Conservation (phyloP, 495 filamentous ascomycete genomes). For the Parachaetomium inaequale region DNA sequence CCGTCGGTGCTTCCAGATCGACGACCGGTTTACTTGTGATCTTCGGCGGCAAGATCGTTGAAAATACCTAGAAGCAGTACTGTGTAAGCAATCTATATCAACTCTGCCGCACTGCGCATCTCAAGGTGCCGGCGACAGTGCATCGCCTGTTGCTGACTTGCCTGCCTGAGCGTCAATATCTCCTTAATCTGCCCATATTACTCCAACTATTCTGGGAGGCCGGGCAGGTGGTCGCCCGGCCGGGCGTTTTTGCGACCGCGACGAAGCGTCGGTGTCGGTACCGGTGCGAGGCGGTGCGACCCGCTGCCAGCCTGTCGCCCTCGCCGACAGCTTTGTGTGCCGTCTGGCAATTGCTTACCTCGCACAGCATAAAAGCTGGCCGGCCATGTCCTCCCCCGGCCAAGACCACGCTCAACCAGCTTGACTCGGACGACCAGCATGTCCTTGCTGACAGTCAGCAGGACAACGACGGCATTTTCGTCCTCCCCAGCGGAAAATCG, state of each 20-base stretch:
- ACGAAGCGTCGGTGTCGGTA: background rate
- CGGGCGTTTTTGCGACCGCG: background rate
- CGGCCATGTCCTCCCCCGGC: background rate
- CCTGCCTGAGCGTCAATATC: background rate
- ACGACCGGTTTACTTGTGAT: no score
- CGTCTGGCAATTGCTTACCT: constrained; percentile 1
- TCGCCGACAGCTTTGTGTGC: background rate
- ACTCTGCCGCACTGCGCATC: background rate
- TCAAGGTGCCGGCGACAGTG: background rate
- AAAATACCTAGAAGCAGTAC: no score
- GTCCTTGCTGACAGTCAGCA: background rate
- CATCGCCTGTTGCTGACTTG: background rate
- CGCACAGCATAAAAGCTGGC: constrained; percentile 10
- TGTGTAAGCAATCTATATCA: background rate
- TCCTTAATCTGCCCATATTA: constrained; percentile 1
- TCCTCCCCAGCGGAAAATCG: background rate
- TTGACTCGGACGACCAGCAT: background rate
- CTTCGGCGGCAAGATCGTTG: no score
- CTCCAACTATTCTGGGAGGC: background rate
- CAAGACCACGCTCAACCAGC: background rate
- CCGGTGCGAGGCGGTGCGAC: constrained; percentile 10
- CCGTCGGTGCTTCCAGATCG: no score
- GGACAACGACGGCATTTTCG: background rate
- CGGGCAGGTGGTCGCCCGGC: background rate
- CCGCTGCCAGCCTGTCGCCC: background rate